Base-by-base conservation (phyloP, 352 stramenopile genomes). In the Globisporangium okanoganense region DNA sequence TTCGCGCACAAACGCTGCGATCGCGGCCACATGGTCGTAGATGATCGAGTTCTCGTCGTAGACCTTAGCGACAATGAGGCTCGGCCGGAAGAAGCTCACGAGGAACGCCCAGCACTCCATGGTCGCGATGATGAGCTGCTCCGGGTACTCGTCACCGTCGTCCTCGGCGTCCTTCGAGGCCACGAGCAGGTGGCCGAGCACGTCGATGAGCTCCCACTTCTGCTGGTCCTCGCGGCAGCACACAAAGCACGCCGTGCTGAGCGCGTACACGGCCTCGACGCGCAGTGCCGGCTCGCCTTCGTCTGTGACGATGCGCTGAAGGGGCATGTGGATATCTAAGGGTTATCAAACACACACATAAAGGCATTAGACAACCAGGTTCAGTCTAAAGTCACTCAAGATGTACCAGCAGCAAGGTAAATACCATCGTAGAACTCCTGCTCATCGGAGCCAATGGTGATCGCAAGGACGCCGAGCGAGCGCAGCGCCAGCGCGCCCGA, bases 91-190 rank as follows among this genome's bases (percentile, higher is more conserved):
- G 6, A 49, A 68, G 31, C 71, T 85, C 20, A 83, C 62, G 4
- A 87, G 53, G 43, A 87, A 86, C 1, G 75, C 77, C 79, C 79
- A 89, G 66, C 79, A 87, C 58, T 87, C 78, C 55, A 87, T 84
- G 8, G 82, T 68, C 7, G 75, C 76, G 25, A 86, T 74, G 14
- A 79, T 70, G 24, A 89, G 53, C 25, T 66, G 33, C 54, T 87
- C 77, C 0, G 67, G 62, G 57, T 77, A 77, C 40, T 76, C 69
- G 38, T 85, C 79, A 13, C 77, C 67, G 35, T 82, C 75, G 6
- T 80, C 71, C 29, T 85, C 73, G 0, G 75, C 75, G 35, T 85
- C 75, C 22, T 78, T 79, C 8, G 73, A 73, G 2, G 67, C 64
- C 22, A 80, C 59, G 2, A 89, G 49, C 16, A 82, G 68, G 9